phyloP scores from a whole-genome alignment of 306 rosid species.

The Ormosia semicastrata region DNA sequence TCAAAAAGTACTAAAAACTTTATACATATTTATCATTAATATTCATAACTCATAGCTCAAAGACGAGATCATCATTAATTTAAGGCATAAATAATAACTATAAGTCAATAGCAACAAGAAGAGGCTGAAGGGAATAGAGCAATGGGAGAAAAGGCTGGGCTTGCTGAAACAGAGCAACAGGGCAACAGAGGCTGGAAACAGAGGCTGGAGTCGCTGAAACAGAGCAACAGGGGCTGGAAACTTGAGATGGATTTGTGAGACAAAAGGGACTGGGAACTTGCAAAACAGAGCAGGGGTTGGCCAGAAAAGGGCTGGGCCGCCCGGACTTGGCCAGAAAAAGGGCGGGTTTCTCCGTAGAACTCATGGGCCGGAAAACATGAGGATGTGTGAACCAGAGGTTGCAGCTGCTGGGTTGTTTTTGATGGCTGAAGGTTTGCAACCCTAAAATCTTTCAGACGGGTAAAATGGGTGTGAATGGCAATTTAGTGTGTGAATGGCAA shows the following conservation, averaged over 20 bases:
- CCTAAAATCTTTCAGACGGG: neutral
- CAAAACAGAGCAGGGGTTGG: neutral
- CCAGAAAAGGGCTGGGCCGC: neutral
- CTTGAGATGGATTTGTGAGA: neutral
- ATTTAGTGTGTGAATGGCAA: neutral
- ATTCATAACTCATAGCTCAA: neutral
- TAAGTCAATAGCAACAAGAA: neutral
- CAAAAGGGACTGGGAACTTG: neutral
- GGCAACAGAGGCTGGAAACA: neutral
- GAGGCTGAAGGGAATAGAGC: neutral
- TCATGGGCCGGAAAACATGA: neutral
- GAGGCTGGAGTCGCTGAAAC: neutral
- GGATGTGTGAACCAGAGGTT: neutral
- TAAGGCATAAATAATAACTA: neutral
- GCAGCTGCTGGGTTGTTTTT: neutral
- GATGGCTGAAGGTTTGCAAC: no score
- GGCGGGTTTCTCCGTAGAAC: neutral
- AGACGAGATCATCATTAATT: neutral
- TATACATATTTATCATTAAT: no score
- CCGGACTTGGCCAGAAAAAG: no score
- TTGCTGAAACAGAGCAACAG: no score
- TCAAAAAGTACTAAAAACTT: no score
- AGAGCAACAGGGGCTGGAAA: no score
- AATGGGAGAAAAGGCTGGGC: neutral
- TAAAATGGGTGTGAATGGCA: neutral